phyloP scores from a whole-genome alignment of 305 asterid species.

The Solanum chacoense region DNA sequence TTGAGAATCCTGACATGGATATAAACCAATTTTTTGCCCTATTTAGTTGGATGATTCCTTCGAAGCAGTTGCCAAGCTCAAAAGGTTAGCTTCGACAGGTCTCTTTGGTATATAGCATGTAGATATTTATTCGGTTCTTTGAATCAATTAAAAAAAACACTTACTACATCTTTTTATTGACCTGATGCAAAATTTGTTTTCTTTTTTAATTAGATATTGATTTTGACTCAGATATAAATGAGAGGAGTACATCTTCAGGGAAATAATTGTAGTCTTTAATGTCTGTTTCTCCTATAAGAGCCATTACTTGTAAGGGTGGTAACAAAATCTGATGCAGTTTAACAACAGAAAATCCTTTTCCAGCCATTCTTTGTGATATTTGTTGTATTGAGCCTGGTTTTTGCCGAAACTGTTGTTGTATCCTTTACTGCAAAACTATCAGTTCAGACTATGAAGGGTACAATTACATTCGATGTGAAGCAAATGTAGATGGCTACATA shows the following conservation, averaged over 20 bases:
- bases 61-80: not conserved
- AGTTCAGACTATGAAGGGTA: not conserved
- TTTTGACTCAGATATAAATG: too few relatives aligned
- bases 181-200: not conserved
- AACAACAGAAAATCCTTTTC: not conserved
- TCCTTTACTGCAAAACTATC: too few relatives aligned
- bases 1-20: conserved; percentile 9
- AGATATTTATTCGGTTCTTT: not conserved
- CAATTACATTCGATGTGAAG: not conserved
- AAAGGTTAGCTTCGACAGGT: conserved; percentile 9
- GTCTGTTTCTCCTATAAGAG: not conserved
- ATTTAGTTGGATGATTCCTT: conserved; percentile 33
- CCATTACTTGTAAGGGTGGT: not conserved
- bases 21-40: conserved; percentile 19
- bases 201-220: too few relatives aligned
- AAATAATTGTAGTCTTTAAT: fast-evolving
- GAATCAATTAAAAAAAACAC: not conserved
- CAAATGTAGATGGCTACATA: not conserved
- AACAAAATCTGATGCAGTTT: not conserved
- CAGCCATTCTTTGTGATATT: not conserved
- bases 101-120: not conserved
- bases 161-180: not conserved
- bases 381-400: not conserved
- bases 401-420: not conserved
- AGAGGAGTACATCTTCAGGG: not conserved